A percentile compares a stretch with the other conserved stretches of the same genome.
Evolutionary conservation across 352 stramenopile genomes (phyloP).

Genomic region (Halophytophthora batemanensis): DNA sequence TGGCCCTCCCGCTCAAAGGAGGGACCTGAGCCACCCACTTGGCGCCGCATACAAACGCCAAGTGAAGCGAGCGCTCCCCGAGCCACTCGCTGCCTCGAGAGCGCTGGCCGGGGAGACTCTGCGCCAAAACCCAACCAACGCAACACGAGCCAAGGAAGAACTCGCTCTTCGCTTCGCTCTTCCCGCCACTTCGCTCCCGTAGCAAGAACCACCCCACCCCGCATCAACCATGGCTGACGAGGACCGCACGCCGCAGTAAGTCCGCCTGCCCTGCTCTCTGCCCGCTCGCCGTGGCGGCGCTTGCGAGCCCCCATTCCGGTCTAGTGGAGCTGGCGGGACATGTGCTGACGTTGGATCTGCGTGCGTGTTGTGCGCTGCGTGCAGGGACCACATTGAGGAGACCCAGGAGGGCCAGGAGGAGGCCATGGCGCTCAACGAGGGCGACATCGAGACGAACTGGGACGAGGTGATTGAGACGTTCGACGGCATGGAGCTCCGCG

Average conservation of each 20-base stretch:
- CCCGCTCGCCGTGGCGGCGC: too few species aligned
- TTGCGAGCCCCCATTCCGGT: too few species aligned
- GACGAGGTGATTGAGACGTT: slow-evolving; percentile 98
- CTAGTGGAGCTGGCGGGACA: too few species aligned
- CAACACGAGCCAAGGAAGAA: slow-evolving; percentile 41
- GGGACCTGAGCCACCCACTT: slow-evolving; percentile 74
- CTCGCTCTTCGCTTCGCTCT: slow-evolving; percentile 22
- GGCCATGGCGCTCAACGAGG: slow-evolving; percentile 80
- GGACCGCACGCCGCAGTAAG: slow-evolving; percentile 68
- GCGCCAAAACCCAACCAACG: slow-evolving; percentile 33
- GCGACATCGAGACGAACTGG: slow-evolving; percentile 98
- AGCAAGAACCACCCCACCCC: slow-evolving; percentile 18
- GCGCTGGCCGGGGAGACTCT: slow-evolving; percentile 10
- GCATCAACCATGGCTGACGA: slow-evolving; percentile 76
- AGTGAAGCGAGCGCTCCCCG: slow-evolving; percentile 31
- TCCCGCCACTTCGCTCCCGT: slow-evolving; percentile 18
- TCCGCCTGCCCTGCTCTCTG: slow-evolving; percentile 1
- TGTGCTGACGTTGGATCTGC: too few species aligned
- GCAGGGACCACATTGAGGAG: slow-evolving; percentile 64
- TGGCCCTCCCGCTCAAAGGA: too few species aligned
- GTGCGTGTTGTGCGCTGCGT: slow-evolving; percentile 4
- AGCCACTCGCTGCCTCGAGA: slow-evolving; percentile 1
- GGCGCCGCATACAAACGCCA: slow-evolving; percentile 59
- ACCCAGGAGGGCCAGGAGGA: slow-evolving; percentile 63
- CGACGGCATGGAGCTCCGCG: slow-evolving; percentile 97